phyloP scores from a whole-genome alignment of 2,329 filamentous ascomycete species.

The Venturia asperata region DNA sequence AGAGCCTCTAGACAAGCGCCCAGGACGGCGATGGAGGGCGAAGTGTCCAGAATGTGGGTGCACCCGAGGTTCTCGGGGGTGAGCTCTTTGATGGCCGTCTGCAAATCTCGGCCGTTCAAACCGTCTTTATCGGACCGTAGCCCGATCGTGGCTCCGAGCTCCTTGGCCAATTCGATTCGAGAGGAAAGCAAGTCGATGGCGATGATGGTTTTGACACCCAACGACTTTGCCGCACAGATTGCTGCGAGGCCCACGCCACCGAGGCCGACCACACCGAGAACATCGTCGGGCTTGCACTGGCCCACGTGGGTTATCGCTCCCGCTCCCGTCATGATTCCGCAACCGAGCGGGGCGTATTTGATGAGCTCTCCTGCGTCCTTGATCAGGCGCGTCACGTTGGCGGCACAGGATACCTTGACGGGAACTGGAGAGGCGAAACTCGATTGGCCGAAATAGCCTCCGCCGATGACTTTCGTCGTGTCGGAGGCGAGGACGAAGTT shows the following conservation, averaged over 20 bases:
- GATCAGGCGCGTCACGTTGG: slow-evolving; percentile 8
- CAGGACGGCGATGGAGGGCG: slow-evolving; percentile 27
- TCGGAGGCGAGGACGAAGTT: slow-evolving; percentile 15
- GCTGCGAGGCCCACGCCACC: slow-evolving; percentile 38
- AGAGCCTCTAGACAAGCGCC: slow-evolving; percentile 29
- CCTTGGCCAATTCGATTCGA: slow-evolving; percentile 38
- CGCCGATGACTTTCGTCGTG: slow-evolving; percentile 3
- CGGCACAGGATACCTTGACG: slow-evolving; percentile 20
- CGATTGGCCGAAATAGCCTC: slow-evolving; percentile 23
- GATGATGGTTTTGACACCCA: slow-evolving; percentile 33
- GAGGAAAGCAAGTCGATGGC: slow-evolving; percentile 40
- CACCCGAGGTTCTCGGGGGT: slow-evolving; percentile 24
- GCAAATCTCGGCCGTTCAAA: slow-evolving; percentile 24
- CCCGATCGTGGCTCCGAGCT: slow-evolving; percentile 40
- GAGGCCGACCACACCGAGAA: slow-evolving; percentile 34
- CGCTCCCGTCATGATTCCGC: slow-evolving; percentile 40
- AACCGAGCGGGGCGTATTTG: slow-evolving; percentile 36
- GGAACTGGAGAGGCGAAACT: slow-evolving; percentile 20
- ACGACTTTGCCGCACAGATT: slow-evolving; percentile 33
- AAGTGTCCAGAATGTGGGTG: slow-evolving; percentile 30
- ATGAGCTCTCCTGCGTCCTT: slow-evolving; percentile 25
- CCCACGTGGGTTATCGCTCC: slow-evolving; percentile 36
- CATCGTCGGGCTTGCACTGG: slow-evolving; percentile 25
- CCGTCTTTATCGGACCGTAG: slow-evolving; percentile 31
- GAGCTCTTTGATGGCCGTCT: slow-evolving; percentile 27